These are phyloP conservation scores for Daldinia sp. DNA, from an alignment of 2,329 filamentous ascomycete species.

Conservation along the genomic window DNA sequence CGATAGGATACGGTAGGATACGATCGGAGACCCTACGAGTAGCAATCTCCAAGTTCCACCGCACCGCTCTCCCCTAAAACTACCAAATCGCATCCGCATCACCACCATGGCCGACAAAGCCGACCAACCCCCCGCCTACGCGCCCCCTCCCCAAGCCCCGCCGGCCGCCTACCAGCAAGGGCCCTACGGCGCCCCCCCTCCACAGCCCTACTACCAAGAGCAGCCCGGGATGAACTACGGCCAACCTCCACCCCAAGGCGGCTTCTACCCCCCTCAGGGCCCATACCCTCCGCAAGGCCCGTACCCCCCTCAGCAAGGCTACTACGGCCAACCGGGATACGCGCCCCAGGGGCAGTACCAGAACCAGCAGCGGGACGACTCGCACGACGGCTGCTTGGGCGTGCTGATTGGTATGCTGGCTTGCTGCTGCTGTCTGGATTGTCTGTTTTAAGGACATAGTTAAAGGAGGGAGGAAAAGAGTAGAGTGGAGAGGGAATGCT, in stretches of 20 bases:
- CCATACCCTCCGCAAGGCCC: slow-evolving; percentile 32
- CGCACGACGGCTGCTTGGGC: slow-evolving; percentile 49
- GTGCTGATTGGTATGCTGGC: slow-evolving; percentile 61
- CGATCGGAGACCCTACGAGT: background rate
- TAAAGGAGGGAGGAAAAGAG: background rate
- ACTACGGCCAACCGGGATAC: slow-evolving; percentile 50
- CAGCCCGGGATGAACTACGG: slow-evolving; percentile 56
- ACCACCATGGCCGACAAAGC: slow-evolving; percentile 55
- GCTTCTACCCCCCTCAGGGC: slow-evolving; percentile 31
- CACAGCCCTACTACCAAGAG: slow-evolving; percentile 47
- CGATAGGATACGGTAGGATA: background rate
- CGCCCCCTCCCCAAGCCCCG: slow-evolving; percentile 53
- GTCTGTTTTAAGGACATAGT: slow-evolving; percentile 56
- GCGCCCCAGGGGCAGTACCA: slow-evolving; percentile 50
- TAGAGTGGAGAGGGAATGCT: background rate
- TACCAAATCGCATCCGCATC: background rate
- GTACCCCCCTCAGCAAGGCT: slow-evolving; percentile 47
- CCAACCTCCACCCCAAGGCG: slow-evolving; percentile 50
- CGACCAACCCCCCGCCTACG: slow-evolving; percentile 61
- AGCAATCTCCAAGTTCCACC: background rate
- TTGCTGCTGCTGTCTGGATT: slow-evolving; percentile 67
- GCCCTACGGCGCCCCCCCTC: slow-evolving; percentile 31
- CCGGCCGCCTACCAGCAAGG: slow-evolving; percentile 53
- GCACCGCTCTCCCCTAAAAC: background rate
- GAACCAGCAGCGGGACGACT: slow-evolving; percentile 5